phyloP scores from a whole-genome alignment of 2,329 filamentous ascomycete species.

The Pseudovirgaria hyperparasitica region DNA sequence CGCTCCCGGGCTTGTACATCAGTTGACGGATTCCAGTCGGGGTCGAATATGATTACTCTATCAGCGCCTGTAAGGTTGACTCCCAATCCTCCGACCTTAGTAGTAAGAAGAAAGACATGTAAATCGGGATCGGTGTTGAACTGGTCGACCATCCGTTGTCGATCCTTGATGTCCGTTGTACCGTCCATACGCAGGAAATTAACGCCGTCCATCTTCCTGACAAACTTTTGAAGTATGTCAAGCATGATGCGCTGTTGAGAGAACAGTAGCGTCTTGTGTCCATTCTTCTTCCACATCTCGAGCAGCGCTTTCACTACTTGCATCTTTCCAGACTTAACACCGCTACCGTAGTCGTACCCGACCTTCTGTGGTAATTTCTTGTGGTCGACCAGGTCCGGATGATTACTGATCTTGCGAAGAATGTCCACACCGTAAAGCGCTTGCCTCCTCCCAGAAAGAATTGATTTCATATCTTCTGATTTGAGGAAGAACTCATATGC shows the following conservation, averaged over 20 bases:
- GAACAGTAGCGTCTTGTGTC: constrained; percentile 88
- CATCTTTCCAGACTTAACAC: constrained; percentile 83
- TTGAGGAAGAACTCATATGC: constrained; percentile 71
- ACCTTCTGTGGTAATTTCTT: constrained; percentile 43
- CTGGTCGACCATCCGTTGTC: constrained; percentile 81
- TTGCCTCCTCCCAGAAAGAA: constrained; percentile 61
- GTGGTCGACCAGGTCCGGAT: constrained; percentile 76
- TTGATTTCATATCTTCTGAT: constrained; percentile 76
- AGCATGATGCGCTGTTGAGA: constrained; percentile 92
- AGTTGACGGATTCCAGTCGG: constrained; percentile 96
- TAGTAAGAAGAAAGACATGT: constrained; percentile 86
- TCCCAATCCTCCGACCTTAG: constrained; percentile 86
- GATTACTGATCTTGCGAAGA: constrained; percentile 92
- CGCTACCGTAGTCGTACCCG: constrained; percentile 65
- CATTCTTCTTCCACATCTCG: constrained; percentile 79
- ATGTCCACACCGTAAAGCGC: constrained; percentile 84
- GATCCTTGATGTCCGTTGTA: constrained; percentile 71
- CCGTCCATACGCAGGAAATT: constrained; percentile 89
- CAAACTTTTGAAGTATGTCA: constrained; percentile 78
- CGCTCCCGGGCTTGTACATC: constrained; percentile 90
- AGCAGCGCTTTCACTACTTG: constrained; percentile 82
- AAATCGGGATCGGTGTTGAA: constrained; percentile 76
- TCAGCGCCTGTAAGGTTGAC: constrained; percentile 92
- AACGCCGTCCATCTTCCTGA: constrained; percentile 54
- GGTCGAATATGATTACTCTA: constrained; percentile 94